Percentiles rank a stretch among this genome's conserved stretches.
Conservation (phyloP, 352 stramenopile species). For the Detonula confervacea region DNA sequence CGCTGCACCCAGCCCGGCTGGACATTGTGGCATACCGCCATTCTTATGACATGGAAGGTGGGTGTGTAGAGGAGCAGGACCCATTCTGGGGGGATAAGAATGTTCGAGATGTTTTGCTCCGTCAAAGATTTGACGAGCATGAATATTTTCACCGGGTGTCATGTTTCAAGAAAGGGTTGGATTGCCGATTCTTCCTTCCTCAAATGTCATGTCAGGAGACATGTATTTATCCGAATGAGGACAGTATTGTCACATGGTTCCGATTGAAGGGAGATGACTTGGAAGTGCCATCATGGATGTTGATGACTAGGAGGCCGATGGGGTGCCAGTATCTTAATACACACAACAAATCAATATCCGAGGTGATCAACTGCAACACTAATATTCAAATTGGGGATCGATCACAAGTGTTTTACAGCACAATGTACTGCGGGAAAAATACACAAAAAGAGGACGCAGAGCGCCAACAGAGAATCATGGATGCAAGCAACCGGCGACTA, state of each 20-base stretch:
- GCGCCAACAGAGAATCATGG: slow-evolving; percentile 8
- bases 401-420: slow-evolving; percentile 35
- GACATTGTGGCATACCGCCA: slow-evolving; percentile 28
- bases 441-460: slow-evolving; percentile 43
- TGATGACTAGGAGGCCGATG: slow-evolving; percentile 13
- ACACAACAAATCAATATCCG: slow-evolving; percentile 17
- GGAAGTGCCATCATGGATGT: slow-evolving; percentile 5
- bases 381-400: slow-evolving; percentile 34
- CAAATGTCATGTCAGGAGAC: too few relatives aligned
- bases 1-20: background rate
- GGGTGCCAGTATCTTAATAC: slow-evolving; percentile 41
- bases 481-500: slow-evolving; percentile 9
- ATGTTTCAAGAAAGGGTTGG: slow-evolving; percentile 46
- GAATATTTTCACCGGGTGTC: slow-evolving; percentile 9
- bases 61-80: slow-evolving; percentile 1
- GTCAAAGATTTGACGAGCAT: slow-evolving; percentile 30
- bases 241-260: too few relatives aligned
- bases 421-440: slow-evolving; percentile 41
- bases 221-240: background rate
- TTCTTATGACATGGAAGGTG: slow-evolving; percentile 25
- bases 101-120: slow-evolving; percentile 15
- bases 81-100: slow-evolving; percentile 25
- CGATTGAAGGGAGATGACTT: too few relatives aligned
- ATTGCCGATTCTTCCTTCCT: slow-evolving; percentile 28
- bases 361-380: slow-evolving; percentile 40